Conservation (phyloP, 1,284 basidiomycete genomes). For the Trichosporon ovoides region DNA sequence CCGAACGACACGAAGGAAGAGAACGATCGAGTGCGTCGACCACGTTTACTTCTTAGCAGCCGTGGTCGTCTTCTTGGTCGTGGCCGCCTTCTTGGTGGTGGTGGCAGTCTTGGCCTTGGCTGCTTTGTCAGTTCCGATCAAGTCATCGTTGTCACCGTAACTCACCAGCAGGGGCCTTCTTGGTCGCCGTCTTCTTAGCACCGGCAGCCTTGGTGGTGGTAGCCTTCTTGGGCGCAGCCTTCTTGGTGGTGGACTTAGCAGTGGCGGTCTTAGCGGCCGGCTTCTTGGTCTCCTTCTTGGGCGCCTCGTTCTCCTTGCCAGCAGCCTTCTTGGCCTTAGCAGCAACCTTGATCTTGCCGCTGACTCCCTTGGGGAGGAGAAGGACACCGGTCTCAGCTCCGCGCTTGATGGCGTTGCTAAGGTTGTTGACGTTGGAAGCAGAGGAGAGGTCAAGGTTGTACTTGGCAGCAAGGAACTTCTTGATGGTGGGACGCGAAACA, state of each 20-base stretch:
- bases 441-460: slow-evolving; percentile 71
- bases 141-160: slow-evolving; percentile 27
- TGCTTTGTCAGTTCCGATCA: background rate
- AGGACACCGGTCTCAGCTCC: slow-evolving; percentile 77
- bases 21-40: background rate
- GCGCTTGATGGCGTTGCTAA: slow-evolving; percentile 71
- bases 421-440: slow-evolving; percentile 69
- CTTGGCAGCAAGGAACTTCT: slow-evolving; percentile 77
- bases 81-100: slow-evolving; percentile 34
- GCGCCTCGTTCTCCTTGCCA: slow-evolving; percentile 55
- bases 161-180: slow-evolving; percentile 29
- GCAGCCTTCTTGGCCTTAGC: slow-evolving; percentile 51
- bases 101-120: slow-evolving; percentile 20
- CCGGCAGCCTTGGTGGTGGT: slow-evolving; percentile 23
- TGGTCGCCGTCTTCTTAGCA: slow-evolving; percentile 31
- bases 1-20: background rate
- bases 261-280: slow-evolving; percentile 43
- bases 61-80: slow-evolving; percentile 50
- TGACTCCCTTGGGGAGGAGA: slow-evolving; percentile 75
- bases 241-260: slow-evolving; percentile 30
- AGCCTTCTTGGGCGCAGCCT: slow-evolving; percentile 21
- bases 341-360: slow-evolving; percentile 73
- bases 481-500: slow-evolving; percentile 85
- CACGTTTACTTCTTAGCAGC: slow-evolving; percentile 22
- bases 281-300: slow-evolving; percentile 21